Evolutionary conservation across 2,329 filamentous ascomycete species (phyloP), one percentile per base, ranked within the genome.

Genomic region (Aspergillus luchuensis): DNA sequence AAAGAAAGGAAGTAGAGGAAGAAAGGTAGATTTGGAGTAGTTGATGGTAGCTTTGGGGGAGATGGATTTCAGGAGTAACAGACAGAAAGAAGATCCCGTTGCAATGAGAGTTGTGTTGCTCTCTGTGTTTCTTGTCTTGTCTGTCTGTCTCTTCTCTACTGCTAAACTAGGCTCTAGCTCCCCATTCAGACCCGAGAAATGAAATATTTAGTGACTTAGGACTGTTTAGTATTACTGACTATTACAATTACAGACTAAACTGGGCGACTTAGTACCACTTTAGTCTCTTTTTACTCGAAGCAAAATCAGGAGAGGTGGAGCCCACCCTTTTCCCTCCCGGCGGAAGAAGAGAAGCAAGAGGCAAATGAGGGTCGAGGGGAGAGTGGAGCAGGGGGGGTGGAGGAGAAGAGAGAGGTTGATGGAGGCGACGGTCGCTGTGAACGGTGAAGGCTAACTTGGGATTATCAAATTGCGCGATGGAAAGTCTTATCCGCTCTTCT

Each of bases 221-320:
- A 30, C 10, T 30, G 28, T 36, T 25, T 19, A 53, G 33, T 21
- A 21, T 17, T 47, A 28, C 53, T 56, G 41, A n/a, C 39, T 30
- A 19, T 47, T 56, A 56, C 53, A 45, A 25, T 45, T 33, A 47
- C 28, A 56, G 39, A 19, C 33, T 47, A 33, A 47, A 47, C 28
- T 25, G 23, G 17, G 53, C 30, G 23, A 56, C 17, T 47, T 36
- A 15, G 33, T 36, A 36, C 33, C 33, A 36, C 11, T 36, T 36
- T 36, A 36, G 33, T 36, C 33, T 36, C 4, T 36, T 13, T 36
- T 36, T 36, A 36, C 33, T 36, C 33, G 33, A 36, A 47, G 39
- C 53, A 56, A 56, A 56, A 56, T 23, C 53, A 56, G 53, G 53
- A 56, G 53, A 56, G 53, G 53, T 56, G 52, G 52, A 55, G 5